phyloP scores from a whole-genome alignment of 352 stramenopile species.

The Hyaloperonospora arabidopsidis region DNA sequence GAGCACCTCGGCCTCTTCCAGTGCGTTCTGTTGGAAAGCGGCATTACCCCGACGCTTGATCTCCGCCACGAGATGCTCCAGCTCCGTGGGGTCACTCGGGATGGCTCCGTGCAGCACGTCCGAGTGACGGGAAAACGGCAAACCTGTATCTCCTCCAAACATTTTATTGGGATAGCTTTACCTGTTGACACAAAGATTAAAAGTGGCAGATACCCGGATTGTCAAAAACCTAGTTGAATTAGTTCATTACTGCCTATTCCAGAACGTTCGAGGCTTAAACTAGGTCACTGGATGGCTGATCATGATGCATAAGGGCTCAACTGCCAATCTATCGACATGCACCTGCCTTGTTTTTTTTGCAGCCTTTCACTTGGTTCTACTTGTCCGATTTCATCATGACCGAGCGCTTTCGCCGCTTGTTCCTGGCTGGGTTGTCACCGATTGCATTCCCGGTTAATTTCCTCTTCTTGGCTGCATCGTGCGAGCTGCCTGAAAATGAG shows the following conservation, averaged over 20 bases:
- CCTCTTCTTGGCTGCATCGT: constrained; percentile 28
- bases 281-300: too few relatives aligned
- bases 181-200: too few relatives aligned
- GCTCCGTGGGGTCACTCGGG: constrained; percentile 38
- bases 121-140: constrained; percentile 76
- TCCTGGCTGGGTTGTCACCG: constrained; percentile 2
- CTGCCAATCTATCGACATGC: constrained; percentile 11
- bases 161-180: constrained; percentile 28
- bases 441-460: constrained; percentile 15
- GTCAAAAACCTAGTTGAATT: neutral
- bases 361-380: constrained; percentile 6
- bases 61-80: constrained; percentile 72
- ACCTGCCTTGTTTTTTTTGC: too few relatives aligned
- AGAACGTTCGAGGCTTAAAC: constrained; percentile 17
- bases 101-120: constrained; percentile 61
- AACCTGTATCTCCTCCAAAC: constrained; percentile 58
- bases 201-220: too few relatives aligned
- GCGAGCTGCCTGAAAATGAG: constrained; percentile 19
- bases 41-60: constrained; percentile 85
- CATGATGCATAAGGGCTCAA: neutral
- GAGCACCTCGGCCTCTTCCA: constrained; percentile 91
- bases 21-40: constrained; percentile 74
- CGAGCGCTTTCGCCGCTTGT: constrained; percentile 15
- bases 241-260: constrained; percentile 3
- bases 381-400: constrained; percentile 7